A percentile compares a stretch with the other conserved stretches of the same genome.
Evolutionary conservation across 2,329 filamentous ascomycete species (phyloP).

Genomic region (Diplodia seriata): DNA sequence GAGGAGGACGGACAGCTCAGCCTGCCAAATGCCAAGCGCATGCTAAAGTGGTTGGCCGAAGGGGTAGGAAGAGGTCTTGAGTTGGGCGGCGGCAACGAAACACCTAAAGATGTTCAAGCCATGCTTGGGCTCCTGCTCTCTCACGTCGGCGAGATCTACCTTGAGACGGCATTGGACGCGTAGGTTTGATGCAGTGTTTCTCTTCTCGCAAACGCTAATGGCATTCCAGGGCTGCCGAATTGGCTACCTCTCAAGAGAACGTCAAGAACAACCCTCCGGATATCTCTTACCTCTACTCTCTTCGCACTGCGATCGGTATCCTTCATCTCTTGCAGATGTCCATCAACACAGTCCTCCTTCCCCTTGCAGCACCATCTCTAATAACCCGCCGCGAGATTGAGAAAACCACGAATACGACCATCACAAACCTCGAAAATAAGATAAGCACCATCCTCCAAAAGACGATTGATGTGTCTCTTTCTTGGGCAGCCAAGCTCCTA

Average conservation of each 20-base stretch:
- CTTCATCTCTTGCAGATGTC: constrained; percentile 93
- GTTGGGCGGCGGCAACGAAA: constrained; percentile 85
- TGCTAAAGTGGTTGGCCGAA: constrained; percentile 97
- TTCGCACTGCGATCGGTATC: constrained; percentile 84
- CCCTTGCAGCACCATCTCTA: constrained; percentile 85
- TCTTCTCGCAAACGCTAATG: neutral
- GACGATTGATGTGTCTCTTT: constrained; percentile 74
- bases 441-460: constrained; percentile 74
- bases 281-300: constrained; percentile 77
- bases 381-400: constrained; percentile 91
- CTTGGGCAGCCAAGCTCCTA: constrained; percentile 77
- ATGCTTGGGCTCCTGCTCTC: constrained; percentile 82
- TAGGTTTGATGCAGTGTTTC: constrained; percentile 42
- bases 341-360: constrained; percentile 87
- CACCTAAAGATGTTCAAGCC: constrained; percentile 89
- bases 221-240: constrained; percentile 60
- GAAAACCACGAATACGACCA: constrained; percentile 75
- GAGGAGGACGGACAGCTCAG: constrained; percentile 88
- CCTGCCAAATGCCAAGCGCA: constrained; percentile 89
- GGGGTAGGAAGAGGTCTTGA: constrained; percentile 90
- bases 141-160: constrained; percentile 84
- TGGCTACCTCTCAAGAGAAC: constrained; percentile 77
- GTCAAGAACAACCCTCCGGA: constrained; percentile 84
- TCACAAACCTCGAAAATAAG: constrained; percentile 83
- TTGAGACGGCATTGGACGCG: constrained; percentile 70